These are phyloP conservation scores for Salisapilia sapeloensis DNA, from an alignment of 352 stramenopile species.

Conservation along the genomic window DNA sequence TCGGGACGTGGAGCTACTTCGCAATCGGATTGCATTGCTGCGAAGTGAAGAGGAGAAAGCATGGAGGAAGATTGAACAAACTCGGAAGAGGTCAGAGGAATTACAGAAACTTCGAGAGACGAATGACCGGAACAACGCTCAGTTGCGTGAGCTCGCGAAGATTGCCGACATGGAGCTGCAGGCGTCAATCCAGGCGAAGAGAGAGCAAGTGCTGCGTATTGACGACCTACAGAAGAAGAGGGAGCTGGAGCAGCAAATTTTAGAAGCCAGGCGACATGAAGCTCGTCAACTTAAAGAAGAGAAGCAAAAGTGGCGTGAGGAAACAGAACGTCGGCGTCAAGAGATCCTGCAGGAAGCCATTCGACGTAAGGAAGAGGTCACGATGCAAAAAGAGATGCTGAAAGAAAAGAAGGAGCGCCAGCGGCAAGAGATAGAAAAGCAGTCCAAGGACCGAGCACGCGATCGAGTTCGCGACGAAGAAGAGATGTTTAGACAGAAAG, in stretches of 20 bases:
- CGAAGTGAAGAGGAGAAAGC: conserved; percentile 67
- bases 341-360: conserved; percentile 48
- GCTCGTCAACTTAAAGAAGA: conserved; percentile 68
- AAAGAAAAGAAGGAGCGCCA: conserved; percentile 46
- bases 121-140: conserved; percentile 38
- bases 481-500: conserved; percentile 30
- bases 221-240: conserved; percentile 73
- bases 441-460: conserved; percentile 33
- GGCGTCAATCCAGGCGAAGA: conserved; percentile 48
- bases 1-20: conserved; percentile 51
- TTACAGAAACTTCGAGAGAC: conserved; percentile 47
- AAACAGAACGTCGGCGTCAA: conserved; percentile 42
- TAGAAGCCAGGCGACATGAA: conserved; percentile 36
- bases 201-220: conserved; percentile 58
- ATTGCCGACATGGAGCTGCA: conserved; percentile 45
- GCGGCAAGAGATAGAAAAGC: conserved; percentile 56
- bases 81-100: conserved; percentile 44
- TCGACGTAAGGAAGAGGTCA: conserved; percentile 49
- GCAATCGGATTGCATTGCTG: conserved; percentile 67
- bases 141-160: conserved; percentile 37
- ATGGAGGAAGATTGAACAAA: conserved; percentile 79
- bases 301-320: conserved; percentile 61
- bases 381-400: conserved; percentile 44
- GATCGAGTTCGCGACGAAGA: conserved; percentile 54
- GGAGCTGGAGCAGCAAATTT: conserved; percentile 48